Evolutionary conservation across 2,329 filamentous ascomycete species (phyloP).

Genomic region (Calonectria hongkongensis): DNA sequence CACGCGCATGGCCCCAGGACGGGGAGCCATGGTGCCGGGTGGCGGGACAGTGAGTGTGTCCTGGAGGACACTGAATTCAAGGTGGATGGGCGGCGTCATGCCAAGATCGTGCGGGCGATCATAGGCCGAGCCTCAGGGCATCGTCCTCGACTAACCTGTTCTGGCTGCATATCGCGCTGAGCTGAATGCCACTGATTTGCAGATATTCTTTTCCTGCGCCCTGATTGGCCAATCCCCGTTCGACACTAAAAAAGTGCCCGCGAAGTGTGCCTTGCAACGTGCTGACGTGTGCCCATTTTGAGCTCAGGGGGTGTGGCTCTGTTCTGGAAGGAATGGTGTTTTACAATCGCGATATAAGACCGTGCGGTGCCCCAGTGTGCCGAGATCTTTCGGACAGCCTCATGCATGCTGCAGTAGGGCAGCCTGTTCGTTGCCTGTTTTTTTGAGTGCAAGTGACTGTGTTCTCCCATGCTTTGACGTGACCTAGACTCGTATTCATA

Average conservation of each 20-base stretch:
- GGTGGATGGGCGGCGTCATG: conserved; percentile 7
- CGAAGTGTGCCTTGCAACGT: conserved; percentile 20
- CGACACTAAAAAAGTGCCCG: conserved; percentile 19
- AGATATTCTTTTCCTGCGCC: not conserved
- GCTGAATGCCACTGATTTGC: conserved; percentile 13
- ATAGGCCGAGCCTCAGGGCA: conserved; percentile 21
- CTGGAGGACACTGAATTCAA: not conserved
- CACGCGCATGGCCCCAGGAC: not conserved
- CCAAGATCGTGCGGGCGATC: conserved; percentile 20
- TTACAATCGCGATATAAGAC: not conserved
- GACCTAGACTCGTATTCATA: not conserved
- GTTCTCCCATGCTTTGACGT: not conserved
- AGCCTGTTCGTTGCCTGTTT: not conserved
- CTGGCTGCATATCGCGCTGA: conserved; percentile 14
- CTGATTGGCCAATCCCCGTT: conserved; percentile 19
- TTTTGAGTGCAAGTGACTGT: not conserved
- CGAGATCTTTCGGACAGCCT: not conserved
- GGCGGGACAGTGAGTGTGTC: not conserved
- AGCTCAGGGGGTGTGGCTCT: conserved; percentile 15
- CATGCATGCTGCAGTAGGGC: not conserved
- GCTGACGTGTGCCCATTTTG: conserved; percentile 24
- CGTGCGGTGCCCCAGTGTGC: conserved; percentile 2
- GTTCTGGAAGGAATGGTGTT: conserved; percentile 4
- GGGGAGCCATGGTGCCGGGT: conserved; percentile 6
- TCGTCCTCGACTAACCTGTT: conserved; percentile 5